A percentile compares a stretch with the other conserved stretches of the same genome.
Evolutionary conservation across 1,284 basidiomycete species (phyloP).

Genomic region (Marasmius fiardii): DNA sequence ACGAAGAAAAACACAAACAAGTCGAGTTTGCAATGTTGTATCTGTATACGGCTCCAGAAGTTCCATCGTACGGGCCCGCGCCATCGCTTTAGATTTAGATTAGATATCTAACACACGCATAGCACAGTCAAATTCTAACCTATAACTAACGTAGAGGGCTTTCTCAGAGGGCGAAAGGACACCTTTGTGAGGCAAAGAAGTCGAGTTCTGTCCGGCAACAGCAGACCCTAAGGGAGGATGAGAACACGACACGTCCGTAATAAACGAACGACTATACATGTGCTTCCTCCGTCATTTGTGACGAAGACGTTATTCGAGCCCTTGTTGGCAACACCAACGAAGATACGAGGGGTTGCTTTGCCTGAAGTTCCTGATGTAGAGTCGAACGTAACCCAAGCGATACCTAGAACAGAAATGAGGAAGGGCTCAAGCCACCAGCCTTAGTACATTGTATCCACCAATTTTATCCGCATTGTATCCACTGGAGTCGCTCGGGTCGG

Average conservation of each 20-base stretch:
- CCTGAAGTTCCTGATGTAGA: slow-evolving; percentile 51
- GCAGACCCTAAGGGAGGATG: slow-evolving; percentile 41
- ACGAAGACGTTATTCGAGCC: slow-evolving; percentile 55
- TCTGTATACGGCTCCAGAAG: slow-evolving; percentile 41
- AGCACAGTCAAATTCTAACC: not conserved
- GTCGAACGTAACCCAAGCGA: slow-evolving; percentile 68
- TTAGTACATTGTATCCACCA: slow-evolving; percentile 25
- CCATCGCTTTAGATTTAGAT: slow-evolving; percentile 32
- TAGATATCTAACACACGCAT: not conserved
- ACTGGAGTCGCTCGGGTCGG: slow-evolving; percentile 50
- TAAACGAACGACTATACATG: slow-evolving; percentile 37
- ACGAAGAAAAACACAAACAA: slow-evolving; percentile 31
- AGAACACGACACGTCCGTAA: not conserved
- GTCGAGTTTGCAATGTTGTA: slow-evolving; percentile 49
- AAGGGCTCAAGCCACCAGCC: not conserved
- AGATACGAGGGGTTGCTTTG: slow-evolving; percentile 56
- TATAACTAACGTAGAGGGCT: slow-evolving; percentile 54
- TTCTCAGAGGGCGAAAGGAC: slow-evolving; percentile 56
- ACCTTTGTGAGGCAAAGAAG: slow-evolving; percentile 62
- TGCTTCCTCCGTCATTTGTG: slow-evolving; percentile 50
- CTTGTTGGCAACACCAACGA: slow-evolving; percentile 57
- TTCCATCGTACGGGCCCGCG: slow-evolving; percentile 55
- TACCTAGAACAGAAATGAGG: slow-evolving; percentile 23
- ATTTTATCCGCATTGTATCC: slow-evolving; percentile 56
- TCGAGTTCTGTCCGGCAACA: slow-evolving; percentile 53